Evolutionary conservation across 2,329 filamentous ascomycete species (phyloP).

Genomic region (Xylariaceae sp.): DNA sequence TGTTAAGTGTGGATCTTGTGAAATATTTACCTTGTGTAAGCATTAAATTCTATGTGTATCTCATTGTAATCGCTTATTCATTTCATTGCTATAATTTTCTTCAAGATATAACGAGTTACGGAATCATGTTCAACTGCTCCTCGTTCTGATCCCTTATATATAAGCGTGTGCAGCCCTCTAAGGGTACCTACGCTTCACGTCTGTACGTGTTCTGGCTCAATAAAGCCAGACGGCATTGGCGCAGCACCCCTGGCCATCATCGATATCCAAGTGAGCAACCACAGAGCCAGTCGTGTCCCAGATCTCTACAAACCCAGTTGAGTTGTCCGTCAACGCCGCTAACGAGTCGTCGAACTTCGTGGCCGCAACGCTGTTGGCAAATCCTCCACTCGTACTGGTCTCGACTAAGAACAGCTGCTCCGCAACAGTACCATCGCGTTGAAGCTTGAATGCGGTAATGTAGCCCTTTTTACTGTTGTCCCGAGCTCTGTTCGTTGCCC

Average conservation of each 20-base stretch:
- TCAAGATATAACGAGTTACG: too few relatives aligned
- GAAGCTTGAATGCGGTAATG: constrained; percentile 31
- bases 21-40: too few relatives aligned
- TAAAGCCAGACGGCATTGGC: constrained; percentile 27
- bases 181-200: too few relatives aligned
- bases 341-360: constrained; percentile 31
- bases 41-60: too few relatives aligned
- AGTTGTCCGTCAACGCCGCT: constrained; percentile 33
- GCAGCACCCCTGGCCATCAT: constrained; percentile 23
- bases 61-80: too few relatives aligned
- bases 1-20: too few relatives aligned
- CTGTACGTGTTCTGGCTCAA: too few relatives aligned
- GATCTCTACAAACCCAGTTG: constrained; percentile 32
- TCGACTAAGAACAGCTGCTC: constrained; percentile 29
- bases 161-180: too few relatives aligned
- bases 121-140: too few relatives aligned
- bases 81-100: too few relatives aligned
- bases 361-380: constrained; percentile 32
- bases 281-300: constrained; percentile 28
- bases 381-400: constrained; percentile 32
- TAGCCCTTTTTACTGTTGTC: constrained; percentile 25
- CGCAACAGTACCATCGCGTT: constrained; percentile 24
- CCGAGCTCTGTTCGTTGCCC: constrained; percentile 28
- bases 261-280: constrained; percentile 22
- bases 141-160: too few relatives aligned